Evolutionary conservation across 148 eudicot species (phyloP), one percentile per base, ranked within the genome.

Genomic region (Chenopodium album): DNA sequence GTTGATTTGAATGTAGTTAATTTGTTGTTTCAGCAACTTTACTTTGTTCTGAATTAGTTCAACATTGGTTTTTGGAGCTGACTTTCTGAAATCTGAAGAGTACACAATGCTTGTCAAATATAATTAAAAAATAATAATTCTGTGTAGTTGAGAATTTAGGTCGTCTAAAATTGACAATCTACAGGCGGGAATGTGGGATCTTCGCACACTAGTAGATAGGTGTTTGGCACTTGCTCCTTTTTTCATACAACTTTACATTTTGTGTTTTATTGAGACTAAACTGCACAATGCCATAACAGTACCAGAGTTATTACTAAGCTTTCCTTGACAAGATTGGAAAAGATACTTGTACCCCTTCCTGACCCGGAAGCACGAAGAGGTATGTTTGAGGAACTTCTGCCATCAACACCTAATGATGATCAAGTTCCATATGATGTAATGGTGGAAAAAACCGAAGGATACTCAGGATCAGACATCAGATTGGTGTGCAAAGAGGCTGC

Each of bases 341-440:
- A 96, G 99, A 94, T 96, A 73, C 95, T 96, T 76, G 99, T 96
- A 59, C 98, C 99, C 74, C 99, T 96, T 83, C 99, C 98, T 19
- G 97, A 92, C 76, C 93, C 98, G 48, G 98, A 92, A 86, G 99
- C 99, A 81, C 90, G 98, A 85, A 87, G 85, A 86, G 92, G 85
- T 67, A 96, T 96, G 98, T 94, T 94, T 85, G 91, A 91, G 88
- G 99, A 92, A 81, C 87, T 96, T 66, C 82, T 96, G 76, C 93
- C 94, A n/a, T 86, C 90, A 71, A 28, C 82, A 11, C 54, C 88
- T 56, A 89, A 81, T 46, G 89, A 86, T 71, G 86, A 76, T 86
- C 72, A 85, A 84, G 90, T 94, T 87, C 95, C 98, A 41, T 92
- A 92, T 87, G 91, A 92, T 84, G 54, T 88, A 54, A 64, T 96